Evolutionary conservation across 345 rosid species (phyloP).

Genomic region (Gossypium thurberi): DNA sequence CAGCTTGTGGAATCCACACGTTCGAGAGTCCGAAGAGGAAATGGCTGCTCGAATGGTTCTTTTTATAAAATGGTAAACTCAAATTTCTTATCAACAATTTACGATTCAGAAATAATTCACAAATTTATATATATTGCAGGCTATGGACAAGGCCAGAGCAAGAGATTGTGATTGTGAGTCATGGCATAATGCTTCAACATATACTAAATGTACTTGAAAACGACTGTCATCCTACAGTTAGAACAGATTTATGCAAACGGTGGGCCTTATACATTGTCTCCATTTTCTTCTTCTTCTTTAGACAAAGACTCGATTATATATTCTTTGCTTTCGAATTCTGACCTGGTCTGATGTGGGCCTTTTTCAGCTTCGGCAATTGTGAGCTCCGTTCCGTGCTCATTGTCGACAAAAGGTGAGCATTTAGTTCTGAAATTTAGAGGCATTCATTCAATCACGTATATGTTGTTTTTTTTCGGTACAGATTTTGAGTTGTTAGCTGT

Average conservation of each 20-base stretch:
- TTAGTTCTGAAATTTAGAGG: background rate
- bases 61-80: conserved; percentile 47
- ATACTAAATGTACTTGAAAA: conserved; percentile 37
- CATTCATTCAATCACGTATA: background rate
- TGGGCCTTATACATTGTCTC: conserved; percentile 12
- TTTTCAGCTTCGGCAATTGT: conserved; percentile 50
- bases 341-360: background rate
- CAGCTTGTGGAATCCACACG: conserved; percentile 41
- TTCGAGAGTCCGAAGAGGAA: conserved; percentile 51
- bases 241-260: conserved; percentile 27
- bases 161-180: conserved; percentile 75
- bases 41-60: conserved; percentile 50
- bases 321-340: background rate
- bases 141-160: conserved; percentile 71
- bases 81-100: background rate
- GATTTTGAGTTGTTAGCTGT: too few species aligned
- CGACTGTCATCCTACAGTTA: conserved; percentile 21
- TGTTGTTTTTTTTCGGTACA: too few species aligned
- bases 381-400: conserved; percentile 49
- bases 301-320: background rate
- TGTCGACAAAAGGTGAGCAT: conserved; percentile 31
- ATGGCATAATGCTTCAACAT: conserved; percentile 58
- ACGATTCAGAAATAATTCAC: background rate
- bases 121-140: conserved; percentile 27
- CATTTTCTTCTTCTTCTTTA: background rate